These are phyloP conservation scores for Penicillium sp. DNA, from an alignment of 2,329 filamentous ascomycete genomes.

Conservation along the genomic window DNA sequence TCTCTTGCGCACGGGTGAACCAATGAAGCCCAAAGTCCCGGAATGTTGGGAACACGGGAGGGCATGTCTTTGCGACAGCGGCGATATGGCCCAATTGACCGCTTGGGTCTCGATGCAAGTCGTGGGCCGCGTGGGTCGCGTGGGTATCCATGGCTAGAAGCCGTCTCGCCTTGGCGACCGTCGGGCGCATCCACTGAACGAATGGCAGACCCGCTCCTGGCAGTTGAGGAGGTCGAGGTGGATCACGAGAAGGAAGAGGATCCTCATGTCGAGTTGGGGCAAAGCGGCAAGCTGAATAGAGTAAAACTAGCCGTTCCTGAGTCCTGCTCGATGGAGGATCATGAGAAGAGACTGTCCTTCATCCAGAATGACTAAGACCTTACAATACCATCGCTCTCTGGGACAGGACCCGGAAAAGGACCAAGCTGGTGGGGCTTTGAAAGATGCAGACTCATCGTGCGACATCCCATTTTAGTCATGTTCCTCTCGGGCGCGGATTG, in stretches of 20 bases:
- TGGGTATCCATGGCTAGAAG: not conserved
- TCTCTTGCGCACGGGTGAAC: no score
- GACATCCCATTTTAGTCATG: no score
- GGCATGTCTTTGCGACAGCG: not conserved
- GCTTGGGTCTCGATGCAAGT: not conserved
- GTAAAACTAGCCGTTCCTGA: no score
- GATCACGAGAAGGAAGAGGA: not conserved
- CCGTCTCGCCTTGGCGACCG: not conserved
- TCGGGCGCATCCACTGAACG: not conserved
- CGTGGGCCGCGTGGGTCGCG: not conserved
- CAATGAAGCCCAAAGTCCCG: not conserved
- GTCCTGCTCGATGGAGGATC: not conserved
- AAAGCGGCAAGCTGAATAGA: not conserved
- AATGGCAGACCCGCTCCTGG: not conserved
- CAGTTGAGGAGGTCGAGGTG: not conserved
- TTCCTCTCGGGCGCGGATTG: no score
- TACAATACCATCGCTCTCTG: no score
- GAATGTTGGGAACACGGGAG: not conserved
- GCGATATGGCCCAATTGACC: slow-evolving; percentile 1
- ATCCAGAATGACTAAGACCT: not conserved
- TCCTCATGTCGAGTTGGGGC: not conserved
- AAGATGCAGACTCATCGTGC: no score
- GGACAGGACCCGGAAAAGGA: no score
- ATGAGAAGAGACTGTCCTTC: not conserved
- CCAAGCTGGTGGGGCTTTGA: no score